Evolutionary conservation across 176 grass and related monocot genomes (phyloP).

Genomic region (Cymbopogon citratus): DNA sequence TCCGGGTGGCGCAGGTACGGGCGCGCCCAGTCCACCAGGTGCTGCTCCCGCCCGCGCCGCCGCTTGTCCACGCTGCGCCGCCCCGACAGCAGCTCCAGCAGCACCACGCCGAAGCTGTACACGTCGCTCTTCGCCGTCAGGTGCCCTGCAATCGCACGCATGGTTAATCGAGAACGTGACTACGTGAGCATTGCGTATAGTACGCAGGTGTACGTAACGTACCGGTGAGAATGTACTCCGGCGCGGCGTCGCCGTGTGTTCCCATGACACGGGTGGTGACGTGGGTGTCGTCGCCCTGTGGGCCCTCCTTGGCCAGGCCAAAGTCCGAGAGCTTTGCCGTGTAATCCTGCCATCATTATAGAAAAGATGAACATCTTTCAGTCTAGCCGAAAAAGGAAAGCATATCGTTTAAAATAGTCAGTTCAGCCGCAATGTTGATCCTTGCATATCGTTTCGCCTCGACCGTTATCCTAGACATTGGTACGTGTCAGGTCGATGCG

Average conservation of each 20-base stretch:
- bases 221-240: slow-evolving; percentile 87
- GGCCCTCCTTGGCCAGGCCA: slow-evolving; percentile 80
- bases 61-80: too few species aligned
- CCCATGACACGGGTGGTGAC: slow-evolving; percentile 75
- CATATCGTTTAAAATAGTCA: too few species aligned
- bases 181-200: not conserved
- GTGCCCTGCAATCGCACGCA: slow-evolving; percentile 2
- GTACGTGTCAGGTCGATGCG: slow-evolving; percentile 10
- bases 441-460: not conserved
- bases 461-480: not conserved
- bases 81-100: slow-evolving; percentile 38
- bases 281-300: slow-evolving; percentile 68
- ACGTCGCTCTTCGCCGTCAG: slow-evolving; percentile 78
- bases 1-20: too few species aligned
- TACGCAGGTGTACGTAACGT: not conserved
- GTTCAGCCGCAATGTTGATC: too few species aligned
- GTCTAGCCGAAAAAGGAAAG: not conserved
- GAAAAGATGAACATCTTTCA: not conserved
- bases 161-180: not conserved
- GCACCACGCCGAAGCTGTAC: slow-evolving; percentile 85
- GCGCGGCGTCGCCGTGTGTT: slow-evolving; percentile 88
- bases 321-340: slow-evolving; percentile 97
- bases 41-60: too few species aligned
- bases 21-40: too few species aligned
- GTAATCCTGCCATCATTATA: slow-evolving; percentile 47